A percentile compares a stretch with the other conserved stretches of the same genome.
Evolutionary conservation across 2,329 filamentous ascomycete genomes (phyloP).

Genomic region (Tolypocladium sp.): DNA sequence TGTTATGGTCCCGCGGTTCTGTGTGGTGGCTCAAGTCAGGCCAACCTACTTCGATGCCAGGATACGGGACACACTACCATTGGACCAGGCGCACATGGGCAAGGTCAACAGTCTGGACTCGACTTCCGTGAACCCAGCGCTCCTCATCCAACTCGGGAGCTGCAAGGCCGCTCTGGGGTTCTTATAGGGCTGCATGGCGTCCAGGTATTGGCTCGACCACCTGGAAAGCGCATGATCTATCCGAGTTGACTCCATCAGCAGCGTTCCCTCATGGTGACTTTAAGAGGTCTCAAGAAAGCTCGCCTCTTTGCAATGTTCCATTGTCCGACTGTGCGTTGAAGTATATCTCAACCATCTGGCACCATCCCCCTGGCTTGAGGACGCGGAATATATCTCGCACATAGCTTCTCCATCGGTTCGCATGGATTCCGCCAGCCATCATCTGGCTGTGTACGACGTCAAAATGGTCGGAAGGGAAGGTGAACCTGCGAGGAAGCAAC

Average conservation of each 20-base stretch:
- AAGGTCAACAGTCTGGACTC: conserved; percentile 56
- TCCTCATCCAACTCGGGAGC: conserved; percentile 47
- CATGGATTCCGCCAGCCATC: conserved; percentile 62
- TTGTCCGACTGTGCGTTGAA: conserved; percentile 81
- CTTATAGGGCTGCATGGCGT: conserved; percentile 53
- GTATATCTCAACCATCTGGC: conserved; percentile 83
- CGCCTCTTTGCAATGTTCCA: conserved; percentile 60
- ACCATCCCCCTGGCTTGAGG: conserved; percentile 70
- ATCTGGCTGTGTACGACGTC: conserved; percentile 76
- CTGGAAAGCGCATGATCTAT: conserved; percentile 53
- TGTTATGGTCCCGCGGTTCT: conserved; percentile 43
- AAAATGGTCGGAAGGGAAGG: conserved; percentile 62
- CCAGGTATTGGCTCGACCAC: conserved; percentile 59
- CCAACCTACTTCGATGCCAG: not conserved
- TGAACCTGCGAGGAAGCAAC: conserved; percentile 36
- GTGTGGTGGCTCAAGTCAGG: not conserved
- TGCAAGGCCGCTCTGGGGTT: conserved; percentile 56
- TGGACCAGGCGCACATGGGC: conserved; percentile 62
- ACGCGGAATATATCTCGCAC: conserved; percentile 65
- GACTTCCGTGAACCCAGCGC: conserved; percentile 59
- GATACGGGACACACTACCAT: conserved; percentile 31
- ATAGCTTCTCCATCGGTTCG: conserved; percentile 65
- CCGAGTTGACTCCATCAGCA: conserved; percentile 4
- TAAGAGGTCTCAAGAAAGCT: conserved; percentile 9
- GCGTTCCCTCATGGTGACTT: not conserved